Evolutionary conservation across 2,329 filamentous ascomycete species (phyloP).

Genomic region (Emergomyces africanus): DNA sequence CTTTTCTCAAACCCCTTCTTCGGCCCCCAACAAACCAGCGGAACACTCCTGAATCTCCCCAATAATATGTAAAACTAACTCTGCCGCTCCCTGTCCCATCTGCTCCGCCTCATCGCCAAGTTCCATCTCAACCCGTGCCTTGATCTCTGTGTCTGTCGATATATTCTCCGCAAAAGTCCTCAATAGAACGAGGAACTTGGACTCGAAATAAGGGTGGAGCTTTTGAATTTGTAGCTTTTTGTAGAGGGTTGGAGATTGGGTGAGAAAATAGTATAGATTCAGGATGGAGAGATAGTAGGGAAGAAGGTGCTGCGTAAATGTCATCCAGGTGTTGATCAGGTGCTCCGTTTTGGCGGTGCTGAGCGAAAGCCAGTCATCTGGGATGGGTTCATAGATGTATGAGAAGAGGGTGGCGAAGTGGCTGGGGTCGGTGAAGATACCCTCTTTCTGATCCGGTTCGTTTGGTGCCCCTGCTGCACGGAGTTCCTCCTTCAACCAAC

Average conservation of each 20-base stretch:
- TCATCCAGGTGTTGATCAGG: constrained; percentile 25
- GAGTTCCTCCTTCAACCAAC: constrained; percentile 49
- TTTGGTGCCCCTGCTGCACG: constrained; percentile 29
- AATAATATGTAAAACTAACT: constrained; percentile 9
- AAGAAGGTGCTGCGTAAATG: constrained; percentile 34
- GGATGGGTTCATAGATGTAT: constrained; percentile 35
- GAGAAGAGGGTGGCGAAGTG: constrained; percentile 34
- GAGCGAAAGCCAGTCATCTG: constrained; percentile 18
- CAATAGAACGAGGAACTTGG: constrained; percentile 21
- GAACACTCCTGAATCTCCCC: constrained; percentile 4
- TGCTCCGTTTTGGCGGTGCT: constrained; percentile 14
- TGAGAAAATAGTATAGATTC: constrained; percentile 46
- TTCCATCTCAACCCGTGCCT: constrained; percentile 7
- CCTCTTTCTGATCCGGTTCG: constrained; percentile 3
- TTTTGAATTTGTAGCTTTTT: constrained; percentile 33
- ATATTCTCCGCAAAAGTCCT: constrained; percentile 10
- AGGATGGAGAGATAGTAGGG: constrained; percentile 42
- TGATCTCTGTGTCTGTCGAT: constrained; percentile 3
- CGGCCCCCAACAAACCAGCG: not conserved
- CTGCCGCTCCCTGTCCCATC: constrained; percentile 6
- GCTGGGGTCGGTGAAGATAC: constrained; percentile 24
- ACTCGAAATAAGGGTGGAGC: constrained; percentile 21
- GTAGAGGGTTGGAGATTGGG: constrained; percentile 38
- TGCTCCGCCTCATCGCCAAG: constrained; percentile 5
- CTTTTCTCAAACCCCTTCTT: not conserved